Percentiles rank a stretch among this genome's conserved stretches.
These are phyloP conservation scores for Aspergillus fijiensis DNA, from an alignment of 2,329 filamentous ascomycete species.

Conservation along the genomic window DNA sequence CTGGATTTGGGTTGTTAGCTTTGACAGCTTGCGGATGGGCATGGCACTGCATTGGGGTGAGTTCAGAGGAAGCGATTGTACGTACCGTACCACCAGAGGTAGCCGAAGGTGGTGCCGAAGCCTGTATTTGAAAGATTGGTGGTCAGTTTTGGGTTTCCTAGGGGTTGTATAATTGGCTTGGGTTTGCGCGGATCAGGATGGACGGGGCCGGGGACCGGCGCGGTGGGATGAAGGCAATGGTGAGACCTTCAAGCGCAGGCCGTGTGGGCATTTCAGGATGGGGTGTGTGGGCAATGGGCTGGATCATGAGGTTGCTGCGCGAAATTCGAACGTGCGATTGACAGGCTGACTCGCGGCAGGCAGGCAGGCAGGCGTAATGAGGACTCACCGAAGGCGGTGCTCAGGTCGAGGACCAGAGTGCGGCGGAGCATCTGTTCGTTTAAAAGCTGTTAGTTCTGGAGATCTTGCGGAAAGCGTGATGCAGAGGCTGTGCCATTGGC, in stretches of 20 bases:
- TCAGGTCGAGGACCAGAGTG: conserved; percentile 65
- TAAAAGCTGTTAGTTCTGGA: conserved; percentile 15
- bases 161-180: too few relatives aligned
- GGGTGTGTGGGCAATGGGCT: too few relatives aligned
- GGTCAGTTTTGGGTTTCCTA: neutral
- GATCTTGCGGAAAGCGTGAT: neutral
- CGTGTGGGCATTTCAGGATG: too few relatives aligned
- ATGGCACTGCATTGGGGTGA: conserved; percentile 1
- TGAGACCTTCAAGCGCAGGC: too few relatives aligned
- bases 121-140: conserved; percentile 39
- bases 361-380: neutral
- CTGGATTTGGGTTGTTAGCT: conserved; percentile 35
- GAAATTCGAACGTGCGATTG: too few relatives aligned
- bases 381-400: conserved; percentile 63
- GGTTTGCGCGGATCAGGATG: conserved; percentile 11
- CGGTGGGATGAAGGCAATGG: too few relatives aligned
- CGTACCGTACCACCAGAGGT: conserved; percentile 67
- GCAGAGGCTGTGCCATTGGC: conserved; percentile 8
- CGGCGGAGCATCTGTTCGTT: conserved; percentile 61
- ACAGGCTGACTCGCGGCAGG: too few relatives aligned
- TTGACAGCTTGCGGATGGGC: too few relatives aligned
- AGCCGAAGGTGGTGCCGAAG: conserved; percentile 62
- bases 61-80: conserved; percentile 17
- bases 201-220: too few relatives aligned
- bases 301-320: too few relatives aligned